phyloP scores from a whole-genome alignment of 1,284 basidiomycete genomes.

The Heterobasidion parviporum region DNA sequence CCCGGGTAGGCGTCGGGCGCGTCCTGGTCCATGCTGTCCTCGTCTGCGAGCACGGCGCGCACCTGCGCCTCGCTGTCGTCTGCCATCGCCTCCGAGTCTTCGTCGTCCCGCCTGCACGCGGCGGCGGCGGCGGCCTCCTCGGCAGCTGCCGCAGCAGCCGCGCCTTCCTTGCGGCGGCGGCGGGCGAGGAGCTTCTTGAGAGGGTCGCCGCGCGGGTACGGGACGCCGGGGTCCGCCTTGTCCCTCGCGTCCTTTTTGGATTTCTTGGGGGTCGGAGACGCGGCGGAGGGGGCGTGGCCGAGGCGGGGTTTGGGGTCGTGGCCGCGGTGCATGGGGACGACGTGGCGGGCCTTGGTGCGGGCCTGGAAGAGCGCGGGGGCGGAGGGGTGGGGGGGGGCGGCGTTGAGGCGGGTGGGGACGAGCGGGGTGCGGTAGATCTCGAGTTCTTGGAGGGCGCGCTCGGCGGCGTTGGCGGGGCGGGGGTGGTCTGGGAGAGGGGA shows the following conservation, averaged over 20 bases:
- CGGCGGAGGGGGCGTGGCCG: conserved; percentile 19
- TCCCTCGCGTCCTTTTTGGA: conserved; percentile 10
- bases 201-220: conserved; percentile 66
- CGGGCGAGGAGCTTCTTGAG: conserved; percentile 66
- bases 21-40: conserved; percentile 16
- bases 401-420: conserved; percentile 57
- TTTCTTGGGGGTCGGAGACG: conserved; percentile 6
- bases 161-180: conserved; percentile 29
- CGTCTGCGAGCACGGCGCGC: conserved; percentile 13
- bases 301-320: conserved; percentile 25
- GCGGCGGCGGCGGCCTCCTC: conserved; percentile 18
- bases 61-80: conserved; percentile 21
- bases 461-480: conserved; percentile 41
- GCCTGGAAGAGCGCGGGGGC: conserved; percentile 60
- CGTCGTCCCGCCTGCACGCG: conserved; percentile 18
- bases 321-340: conserved; percentile 45
- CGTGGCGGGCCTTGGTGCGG: conserved; percentile 37
- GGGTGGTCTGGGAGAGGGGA: conserved; percentile 18
- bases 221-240: conserved; percentile 28
- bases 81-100: conserved; percentile 25
- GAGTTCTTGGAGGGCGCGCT: conserved; percentile 57
- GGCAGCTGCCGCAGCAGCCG: conserved; percentile 16
- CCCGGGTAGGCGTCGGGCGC: too few relatives aligned
- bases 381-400: conserved; percentile 22
- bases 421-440: conserved; percentile 73